A percentile compares a stretch with the other conserved stretches of the same genome.
Conservation (phyloP, 176 grass and related monocot genomes). For the Elymus sibiricus region DNA sequence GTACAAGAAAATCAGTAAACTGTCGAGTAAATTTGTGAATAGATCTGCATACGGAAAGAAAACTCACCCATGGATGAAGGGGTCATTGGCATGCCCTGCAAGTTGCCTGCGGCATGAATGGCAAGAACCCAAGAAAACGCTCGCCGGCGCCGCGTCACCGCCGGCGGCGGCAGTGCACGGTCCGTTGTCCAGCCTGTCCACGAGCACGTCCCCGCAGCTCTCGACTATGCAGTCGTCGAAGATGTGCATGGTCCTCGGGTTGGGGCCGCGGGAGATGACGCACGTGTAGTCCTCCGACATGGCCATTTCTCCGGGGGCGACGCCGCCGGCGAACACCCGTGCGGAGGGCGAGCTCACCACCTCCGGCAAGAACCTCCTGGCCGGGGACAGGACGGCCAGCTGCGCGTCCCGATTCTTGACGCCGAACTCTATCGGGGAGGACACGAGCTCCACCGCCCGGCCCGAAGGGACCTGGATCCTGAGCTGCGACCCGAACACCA, state of each 20-base stretch:
- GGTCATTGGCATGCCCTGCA: slow-evolving; percentile 40
- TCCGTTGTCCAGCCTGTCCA: slow-evolving; percentile 1
- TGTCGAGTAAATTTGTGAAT: not conserved
- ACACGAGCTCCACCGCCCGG: slow-evolving; percentile 34
- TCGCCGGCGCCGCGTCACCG: not conserved
- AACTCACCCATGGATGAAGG: slow-evolving; percentile 60
- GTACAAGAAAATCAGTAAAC: not conserved
- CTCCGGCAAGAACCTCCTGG: slow-evolving; percentile 49
- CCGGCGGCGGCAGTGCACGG: not conserved
- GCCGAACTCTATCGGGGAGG: slow-evolving; percentile 87
- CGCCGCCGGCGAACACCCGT: slow-evolving; percentile 40
- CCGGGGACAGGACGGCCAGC: slow-evolving; percentile 61
- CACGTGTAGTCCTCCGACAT: slow-evolving; percentile 94
- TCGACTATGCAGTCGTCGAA: slow-evolving; percentile 84
- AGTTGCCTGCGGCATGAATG: slow-evolving; percentile 66
- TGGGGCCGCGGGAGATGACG: slow-evolving; percentile 89
- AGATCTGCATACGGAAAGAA: not conserved
- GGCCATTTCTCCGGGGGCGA: slow-evolving; percentile 47
- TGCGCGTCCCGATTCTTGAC: slow-evolving; percentile 79
- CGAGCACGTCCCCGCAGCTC: slow-evolving; percentile 47
- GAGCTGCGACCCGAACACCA: slow-evolving; percentile 77
- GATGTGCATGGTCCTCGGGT: slow-evolving; percentile 83
- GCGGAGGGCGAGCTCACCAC: slow-evolving; percentile 41
- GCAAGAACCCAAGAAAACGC: slow-evolving; percentile 55
- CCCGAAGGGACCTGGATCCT: slow-evolving; percentile 72